These are phyloP conservation scores for Novakomyces olei DNA, from an alignment of 805 yeast species.

Conservation along the genomic window DNA sequence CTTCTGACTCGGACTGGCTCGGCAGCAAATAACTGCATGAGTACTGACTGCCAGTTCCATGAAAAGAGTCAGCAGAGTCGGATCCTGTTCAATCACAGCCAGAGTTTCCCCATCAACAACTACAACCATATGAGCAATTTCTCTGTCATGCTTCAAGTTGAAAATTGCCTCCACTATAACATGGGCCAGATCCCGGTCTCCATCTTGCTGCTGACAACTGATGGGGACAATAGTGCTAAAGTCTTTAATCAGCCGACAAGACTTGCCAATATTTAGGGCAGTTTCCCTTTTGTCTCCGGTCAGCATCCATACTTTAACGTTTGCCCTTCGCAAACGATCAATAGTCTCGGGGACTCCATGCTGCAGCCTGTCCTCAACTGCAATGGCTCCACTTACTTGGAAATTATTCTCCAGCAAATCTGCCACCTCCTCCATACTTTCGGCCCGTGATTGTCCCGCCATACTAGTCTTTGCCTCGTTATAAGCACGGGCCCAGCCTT, in stretches of 20 bases:
- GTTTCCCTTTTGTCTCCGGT: slow-evolving; percentile 98
- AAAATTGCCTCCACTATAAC: slow-evolving; percentile 27
- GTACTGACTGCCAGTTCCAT: slow-evolving; percentile 68
- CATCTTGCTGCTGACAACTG: slow-evolving; percentile 1
- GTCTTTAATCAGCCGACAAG: slow-evolving; percentile 81
- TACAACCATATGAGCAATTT: slow-evolving; percentile 81
- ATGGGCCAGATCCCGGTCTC: slow-evolving; percentile 16
- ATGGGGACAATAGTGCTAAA: slow-evolving; percentile 73
- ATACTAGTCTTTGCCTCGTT: slow-evolving; percentile 58
- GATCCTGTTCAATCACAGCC: slow-evolving; percentile 46
- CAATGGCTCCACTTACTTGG: slow-evolving; percentile 72
- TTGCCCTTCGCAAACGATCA: slow-evolving; percentile 77
- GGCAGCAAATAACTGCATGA: slow-evolving; percentile 81
- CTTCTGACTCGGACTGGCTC: slow-evolving; percentile 94
- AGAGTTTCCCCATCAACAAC: slow-evolving; percentile 90
- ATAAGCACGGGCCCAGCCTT: slow-evolving; percentile 44
- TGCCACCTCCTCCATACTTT: slow-evolving; percentile 49
- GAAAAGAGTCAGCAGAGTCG: slow-evolving; percentile 49
- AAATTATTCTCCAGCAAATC: slow-evolving; percentile 46
- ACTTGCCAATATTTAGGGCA: slow-evolving; percentile 88
- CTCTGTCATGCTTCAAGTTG: too few species aligned
- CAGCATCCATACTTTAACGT: slow-evolving; percentile 91
- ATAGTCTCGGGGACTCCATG: slow-evolving; percentile 93
- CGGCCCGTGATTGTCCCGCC: slow-evolving; percentile 39
- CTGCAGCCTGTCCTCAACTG: slow-evolving; percentile 90